Conservation (phyloP, 1,284 basidiomycete genomes). For the Malassezia sp. region DNA sequence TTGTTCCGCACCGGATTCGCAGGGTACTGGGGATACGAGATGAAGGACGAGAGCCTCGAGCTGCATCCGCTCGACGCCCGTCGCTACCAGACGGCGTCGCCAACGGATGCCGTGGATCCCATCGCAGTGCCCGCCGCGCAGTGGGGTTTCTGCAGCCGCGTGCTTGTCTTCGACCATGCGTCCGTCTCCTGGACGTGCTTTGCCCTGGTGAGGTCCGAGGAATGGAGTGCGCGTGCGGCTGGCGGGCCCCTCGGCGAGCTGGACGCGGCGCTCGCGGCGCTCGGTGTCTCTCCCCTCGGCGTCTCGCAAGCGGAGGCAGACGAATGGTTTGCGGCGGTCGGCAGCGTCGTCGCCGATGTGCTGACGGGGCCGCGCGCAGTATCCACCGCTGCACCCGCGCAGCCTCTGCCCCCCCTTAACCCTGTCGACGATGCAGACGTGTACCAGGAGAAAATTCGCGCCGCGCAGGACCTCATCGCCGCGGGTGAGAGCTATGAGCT, state of each 20-base stretch:
- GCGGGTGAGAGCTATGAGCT: conserved; percentile 91
- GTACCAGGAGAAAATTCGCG: conserved; percentile 64
- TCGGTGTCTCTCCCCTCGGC: not conserved
- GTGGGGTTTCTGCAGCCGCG: conserved; percentile 46
- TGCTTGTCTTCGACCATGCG: conserved; percentile 48
- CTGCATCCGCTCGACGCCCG: conserved; percentile 14
- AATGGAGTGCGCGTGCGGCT: not conserved
- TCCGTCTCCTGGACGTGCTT: conserved; percentile 48
- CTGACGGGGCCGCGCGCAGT: not conserved
- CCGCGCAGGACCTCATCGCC: conserved; percentile 64
- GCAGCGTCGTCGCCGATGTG: not conserved
- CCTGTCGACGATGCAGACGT: conserved; percentile 21
- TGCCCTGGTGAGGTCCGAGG: conserved; percentile 36
- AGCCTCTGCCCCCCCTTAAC: conserved; percentile 8
- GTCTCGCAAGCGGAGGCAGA: conserved; percentile 4
- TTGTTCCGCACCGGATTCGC: conserved; percentile 49
- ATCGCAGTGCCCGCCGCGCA: conserved; percentile 42
- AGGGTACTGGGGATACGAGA: conserved; percentile 53
- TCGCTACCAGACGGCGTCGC: not conserved
- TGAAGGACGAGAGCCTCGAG: conserved; percentile 50
- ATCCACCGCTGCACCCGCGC: not conserved
- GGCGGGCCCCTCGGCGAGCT: not conserved
- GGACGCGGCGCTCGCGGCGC: not conserved
- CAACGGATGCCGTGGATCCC: not conserved
- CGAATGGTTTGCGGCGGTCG: conserved; percentile 13